Evolutionary conservation across 768 basidiomycete species (phyloP), one percentile per base, ranked within the genome.

Genomic region (Russula foetens): DNA sequence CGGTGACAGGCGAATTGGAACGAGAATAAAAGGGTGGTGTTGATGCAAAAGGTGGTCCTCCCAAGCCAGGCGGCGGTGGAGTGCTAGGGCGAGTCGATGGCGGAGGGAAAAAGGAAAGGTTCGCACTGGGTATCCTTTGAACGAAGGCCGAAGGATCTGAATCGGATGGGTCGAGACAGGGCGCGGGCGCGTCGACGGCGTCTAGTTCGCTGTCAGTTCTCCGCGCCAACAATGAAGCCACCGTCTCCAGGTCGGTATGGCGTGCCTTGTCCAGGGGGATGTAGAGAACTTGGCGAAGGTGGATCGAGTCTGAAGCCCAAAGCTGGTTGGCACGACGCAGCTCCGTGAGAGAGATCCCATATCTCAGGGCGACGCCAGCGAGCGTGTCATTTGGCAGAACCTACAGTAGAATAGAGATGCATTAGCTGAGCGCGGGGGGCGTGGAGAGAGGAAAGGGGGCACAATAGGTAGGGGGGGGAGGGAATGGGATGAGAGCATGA

Each of bases 221-320:
- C 52, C 49, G 33, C 15, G 69, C 68, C 24, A 67, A 53, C 24
- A 67, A 60, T 17, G 68, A 56, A 21, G 62, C 52, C 26, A 66
- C 63, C 8, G 71, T 63, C 56, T 78, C 57, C 8, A 54, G 75
- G 45, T 70, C 75, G 48, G 78, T 74, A 24, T 79, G 79, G 31
- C 78, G 74, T 24, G 83, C 77, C 63, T 78, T 77, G 53, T 86
- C 82, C 38, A 86, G 68, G 0, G 95, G 93, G 58, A 98, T 86
- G 67, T 89, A 85, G 38, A 97, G 82, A 7, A 83, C 77, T 48
- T 84, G 84, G 29, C 95, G 88, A 35, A 94, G 80, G 73, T 96
- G 92, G 48, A 99, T 89, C 1, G 92, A 81, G 70, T 98, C 97
- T 7, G 90, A 88, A 7, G 92, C 72, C 97, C 97, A 99, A 8